Evolutionary conservation across 805 yeast species (phyloP), one percentile per base, ranked within the genome.

Genomic region (Pichia kluyveri): DNA sequence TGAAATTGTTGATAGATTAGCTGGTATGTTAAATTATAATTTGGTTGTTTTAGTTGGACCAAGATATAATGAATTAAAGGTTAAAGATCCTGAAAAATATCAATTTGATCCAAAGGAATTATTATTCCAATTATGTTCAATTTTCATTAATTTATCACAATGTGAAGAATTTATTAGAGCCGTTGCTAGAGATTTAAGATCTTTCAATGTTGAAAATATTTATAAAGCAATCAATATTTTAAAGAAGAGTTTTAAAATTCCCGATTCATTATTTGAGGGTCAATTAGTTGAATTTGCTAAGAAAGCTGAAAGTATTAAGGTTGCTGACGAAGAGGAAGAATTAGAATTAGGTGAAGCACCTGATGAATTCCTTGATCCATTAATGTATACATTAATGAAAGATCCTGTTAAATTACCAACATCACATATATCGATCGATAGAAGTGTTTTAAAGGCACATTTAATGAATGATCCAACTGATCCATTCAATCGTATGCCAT

Each of bases 381-480:
- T 93, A 58, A 91, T 93, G 98, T 93, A 74, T 65, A 86, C 96
- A 1, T 62, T 93, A 43, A 93, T 93, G 99, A 85, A 82, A 56
- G 95, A 93, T 62, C 99, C 99, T 0, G 99, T 93, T 5, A 83
- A 77, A n/a, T 73, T 93, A 57, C 99, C 99, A 9, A 73, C 86
- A 9, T 87, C 96, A 0, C 83, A 79, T 54, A 79, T 90, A 18
- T 79, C 82, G 43, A 87, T 93, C 57, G 99, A 93, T 63, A 73
- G 95, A 61, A 76, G 93, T 37, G 93, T 97, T 2, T 86, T 93
- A 57, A 91, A 89, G 61, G 86, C 96, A 4, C 99, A 93, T 71
- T 70, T 93, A 50, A 75, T 93, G 63, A 87, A 91, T 69, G 98
- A 93, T 68, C 79, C 96, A 1, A 93, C 96, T 0, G 99, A 93